Evolutionary conservation across 1,284 basidiomycete genomes (phyloP).

Genomic region (Apiotrichum domesticum): DNA sequence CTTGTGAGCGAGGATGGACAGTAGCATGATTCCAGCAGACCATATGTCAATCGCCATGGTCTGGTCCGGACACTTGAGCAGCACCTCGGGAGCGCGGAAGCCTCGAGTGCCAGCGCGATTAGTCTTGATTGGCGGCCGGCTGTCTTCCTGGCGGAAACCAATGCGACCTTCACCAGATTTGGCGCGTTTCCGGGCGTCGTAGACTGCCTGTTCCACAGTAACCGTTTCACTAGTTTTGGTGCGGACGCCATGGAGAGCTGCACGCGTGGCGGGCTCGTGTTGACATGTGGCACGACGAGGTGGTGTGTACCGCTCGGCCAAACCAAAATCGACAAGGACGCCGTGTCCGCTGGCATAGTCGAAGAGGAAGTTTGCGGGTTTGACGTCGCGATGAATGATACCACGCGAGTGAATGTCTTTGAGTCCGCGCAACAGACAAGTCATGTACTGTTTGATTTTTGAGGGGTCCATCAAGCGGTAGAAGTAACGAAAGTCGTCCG

Average conservation of each 20-base stretch:
- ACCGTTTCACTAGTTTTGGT: constrained; percentile 33
- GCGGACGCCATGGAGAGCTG: constrained; percentile 60
- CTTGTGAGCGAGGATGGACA: constrained; percentile 86
- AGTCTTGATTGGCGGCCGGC: constrained; percentile 72
- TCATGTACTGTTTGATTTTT: constrained; percentile 75
- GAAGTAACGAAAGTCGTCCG: constrained; percentile 75
- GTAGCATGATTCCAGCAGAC: constrained; percentile 86
- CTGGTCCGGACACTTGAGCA: constrained; percentile 92
- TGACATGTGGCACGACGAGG: constrained; percentile 55
- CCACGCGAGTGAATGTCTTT: constrained; percentile 81
- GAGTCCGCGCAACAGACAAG: constrained; percentile 82
- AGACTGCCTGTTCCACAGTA: constrained; percentile 50
- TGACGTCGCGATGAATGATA: constrained; percentile 95
- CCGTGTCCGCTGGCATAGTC: constrained; percentile 78
- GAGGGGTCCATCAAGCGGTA: constrained; percentile 44
- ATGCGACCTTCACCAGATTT: constrained; percentile 42
- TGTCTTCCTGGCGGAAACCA: constrained; percentile 48
- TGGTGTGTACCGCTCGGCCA: constrained; percentile 61
- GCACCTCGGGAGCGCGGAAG: constrained; percentile 93
- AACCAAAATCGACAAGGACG: constrained; percentile 89
- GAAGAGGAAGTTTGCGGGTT: constrained; percentile 96
- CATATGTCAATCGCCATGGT: constrained; percentile 93
- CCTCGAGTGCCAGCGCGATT: constrained; percentile 95
- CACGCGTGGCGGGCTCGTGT: constrained; percentile 60
- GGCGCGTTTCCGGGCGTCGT: constrained; percentile 57